Percentiles rank a stretch among this genome's conserved stretches.
Conservation (phyloP, 495 filamentous ascomycete species). For the Halenospora varia region DNA sequence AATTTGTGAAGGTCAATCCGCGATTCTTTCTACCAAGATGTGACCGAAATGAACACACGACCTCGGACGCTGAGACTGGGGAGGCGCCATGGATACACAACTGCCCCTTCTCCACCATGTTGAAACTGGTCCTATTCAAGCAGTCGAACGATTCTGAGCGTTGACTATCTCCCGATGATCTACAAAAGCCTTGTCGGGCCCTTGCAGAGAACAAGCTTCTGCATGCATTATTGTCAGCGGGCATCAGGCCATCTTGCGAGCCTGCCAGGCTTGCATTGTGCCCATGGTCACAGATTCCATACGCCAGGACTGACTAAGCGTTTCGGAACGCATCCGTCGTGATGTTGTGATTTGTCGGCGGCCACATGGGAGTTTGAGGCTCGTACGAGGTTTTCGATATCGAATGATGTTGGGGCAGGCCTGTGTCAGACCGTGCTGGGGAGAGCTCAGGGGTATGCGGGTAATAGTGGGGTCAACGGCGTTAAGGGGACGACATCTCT, state of each 20-base stretch:
- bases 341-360: background rate
- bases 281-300: background rate
- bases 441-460: background rate
- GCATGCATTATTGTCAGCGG: background rate
- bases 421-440: background rate
- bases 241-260: background rate
- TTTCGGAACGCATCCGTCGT: conserved; percentile 3
- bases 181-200: background rate
- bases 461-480: background rate
- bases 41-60: background rate
- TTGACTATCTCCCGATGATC: conserved; percentile 11
- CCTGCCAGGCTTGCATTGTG: background rate
- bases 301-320: background rate
- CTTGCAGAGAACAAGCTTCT: background rate
- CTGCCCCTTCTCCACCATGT: conserved; percentile 3
- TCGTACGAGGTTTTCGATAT: conserved; percentile 9
- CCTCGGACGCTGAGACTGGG: background rate
- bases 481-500: background rate
- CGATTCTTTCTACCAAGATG: background rate
- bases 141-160: conserved; percentile 1
- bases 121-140: conserved; percentile 11
- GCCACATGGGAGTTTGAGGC: conserved; percentile 5
- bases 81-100: background rate
- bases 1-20: background rate
- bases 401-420: conserved; percentile 5